Evolutionary conservation across 2,329 filamentous ascomycete genomes (phyloP).

Genomic region (Diaporthe citriasiana): DNA sequence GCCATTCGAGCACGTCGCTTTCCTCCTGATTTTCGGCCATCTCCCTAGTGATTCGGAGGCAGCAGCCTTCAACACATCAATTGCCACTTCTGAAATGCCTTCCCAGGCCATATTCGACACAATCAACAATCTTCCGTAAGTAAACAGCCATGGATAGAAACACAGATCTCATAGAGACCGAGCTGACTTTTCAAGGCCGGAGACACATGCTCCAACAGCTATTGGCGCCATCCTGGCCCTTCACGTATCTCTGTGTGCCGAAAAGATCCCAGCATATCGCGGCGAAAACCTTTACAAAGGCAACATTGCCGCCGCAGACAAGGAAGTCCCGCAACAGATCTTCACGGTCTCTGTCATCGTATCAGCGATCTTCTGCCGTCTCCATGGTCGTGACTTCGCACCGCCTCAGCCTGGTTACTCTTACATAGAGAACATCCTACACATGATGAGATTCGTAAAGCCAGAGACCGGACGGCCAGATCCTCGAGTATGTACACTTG

Average conservation of each 20-base stretch:
- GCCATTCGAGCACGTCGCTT: constrained; percentile 14
- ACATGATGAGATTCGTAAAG: constrained; percentile 9
- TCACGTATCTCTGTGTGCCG: background rate
- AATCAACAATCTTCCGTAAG: constrained; percentile 17
- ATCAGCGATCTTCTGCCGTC: constrained; percentile 16
- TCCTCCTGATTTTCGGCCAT: constrained; percentile 15
- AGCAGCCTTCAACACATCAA: background rate
- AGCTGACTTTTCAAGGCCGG: background rate
- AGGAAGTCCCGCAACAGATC: background rate
- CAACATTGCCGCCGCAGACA: constrained; percentile 6
- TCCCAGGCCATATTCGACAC: constrained; percentile 6
- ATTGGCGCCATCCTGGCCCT: constrained; percentile 9
- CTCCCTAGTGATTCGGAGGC: constrained; percentile 1
- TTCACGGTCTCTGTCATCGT: background rate
- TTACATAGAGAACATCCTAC: constrained; percentile 21
- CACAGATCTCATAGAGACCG: background rate
- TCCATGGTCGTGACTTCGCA: constrained; percentile 21
- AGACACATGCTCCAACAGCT: constrained; percentile 12
- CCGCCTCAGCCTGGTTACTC: background rate
- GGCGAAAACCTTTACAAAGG: constrained; percentile 14
- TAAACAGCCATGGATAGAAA: background rate
- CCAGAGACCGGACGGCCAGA: background rate
- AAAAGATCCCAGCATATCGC: constrained; percentile 14
- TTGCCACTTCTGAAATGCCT: constrained; percentile 18
- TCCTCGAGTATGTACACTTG: background rate